Base-by-base conservation (phyloP, 2,329 filamentous ascomycete genomes). In the Pseudopithomyces chartarum region DNA sequence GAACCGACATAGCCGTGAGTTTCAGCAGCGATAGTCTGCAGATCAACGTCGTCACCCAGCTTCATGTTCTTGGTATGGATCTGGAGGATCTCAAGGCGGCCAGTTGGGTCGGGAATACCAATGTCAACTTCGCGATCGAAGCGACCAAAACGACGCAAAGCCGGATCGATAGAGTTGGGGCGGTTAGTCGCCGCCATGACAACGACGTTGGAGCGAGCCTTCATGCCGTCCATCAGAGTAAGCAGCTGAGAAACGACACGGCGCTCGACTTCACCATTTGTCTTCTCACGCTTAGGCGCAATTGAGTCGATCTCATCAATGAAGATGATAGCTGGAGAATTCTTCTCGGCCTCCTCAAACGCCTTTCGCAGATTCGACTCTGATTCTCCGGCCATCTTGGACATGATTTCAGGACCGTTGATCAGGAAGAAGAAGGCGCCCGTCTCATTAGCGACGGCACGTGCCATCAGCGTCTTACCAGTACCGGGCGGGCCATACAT, bases 41-140 rank as follows among this genome's bases (percentile, higher is more conserved):
- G 87, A 73, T 99, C 95, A 60, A 99, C 95, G 69, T 98, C 95
- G 56, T 98, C 95, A 58, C 81, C 92, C 60, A 99, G 87, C 85
- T 99, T 99, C 95, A 99, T 99, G 87, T 99, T 99, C 90, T 99
- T 99, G 79, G 95, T 99, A 86, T 99, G 95, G 67, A 99, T 99
- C 80, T 96, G 92, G 59, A 99, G 88, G 74, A 99, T 98, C 85
- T 99, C 95, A 36, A 99, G 90, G 85, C 95, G 95, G 63, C 95
- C 95, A 70, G 94, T 98, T 50, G 95, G 95, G 81, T 98, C 95
- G 52, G 95, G 95, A 66, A 98, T 96, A 73, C 94, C 93, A 73
- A 99, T 97, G 75, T 99, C 95, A 64, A 99, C 94, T 80, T 98
- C 95, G 78, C 95, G 95, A 78, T 99, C 95, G 83, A 99, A 98